phyloP scores from a whole-genome alignment of 306 rosid genomes.

The Prunus mira region DNA sequence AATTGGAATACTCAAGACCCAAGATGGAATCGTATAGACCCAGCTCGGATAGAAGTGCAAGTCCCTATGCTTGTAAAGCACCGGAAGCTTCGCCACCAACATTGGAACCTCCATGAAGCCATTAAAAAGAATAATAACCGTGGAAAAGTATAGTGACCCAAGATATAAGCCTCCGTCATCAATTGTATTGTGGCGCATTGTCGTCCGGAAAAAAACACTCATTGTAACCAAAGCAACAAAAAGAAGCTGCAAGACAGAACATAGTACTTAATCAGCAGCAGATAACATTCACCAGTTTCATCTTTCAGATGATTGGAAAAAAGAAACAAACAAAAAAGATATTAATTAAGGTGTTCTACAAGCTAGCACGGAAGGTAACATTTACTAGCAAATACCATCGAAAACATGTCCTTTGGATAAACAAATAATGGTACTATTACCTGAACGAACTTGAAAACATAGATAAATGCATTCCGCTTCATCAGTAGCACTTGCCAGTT shows the following conservation, averaged over 20 bases:
- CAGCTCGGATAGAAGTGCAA: slow-evolving; percentile 96
- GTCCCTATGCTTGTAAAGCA: slow-evolving; percentile 97
- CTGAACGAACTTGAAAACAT: slow-evolving; percentile 93
- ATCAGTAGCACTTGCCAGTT: slow-evolving; percentile 84
- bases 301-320: slow-evolving; percentile 18
- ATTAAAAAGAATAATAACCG: slow-evolving; percentile 90
- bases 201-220: slow-evolving; percentile 97
- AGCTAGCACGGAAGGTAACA: not conserved
- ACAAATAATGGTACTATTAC: slow-evolving; percentile 28
- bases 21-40: slow-evolving; percentile 91
- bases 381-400: not conserved
- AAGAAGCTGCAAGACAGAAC: slow-evolving; percentile 63
- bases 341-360: not conserved
- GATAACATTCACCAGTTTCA: slow-evolving; percentile 14
- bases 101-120: slow-evolving; percentile 97
- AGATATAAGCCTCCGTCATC: slow-evolving; percentile 89
- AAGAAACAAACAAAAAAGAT: not conserved
- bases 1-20: slow-evolving; percentile 80
- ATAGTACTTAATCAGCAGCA: slow-evolving; percentile 33
- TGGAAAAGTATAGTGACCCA: slow-evolving; percentile 93
- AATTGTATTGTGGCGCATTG: slow-evolving; percentile 79
- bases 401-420: not conserved
- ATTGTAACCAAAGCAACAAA: slow-evolving; percentile 89
- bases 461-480: slow-evolving; percentile 91
- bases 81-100: slow-evolving; percentile 98